Evolutionary conservation across 495 filamentous ascomycete species (phyloP).

Genomic region (Xylaria bambusicola): DNA sequence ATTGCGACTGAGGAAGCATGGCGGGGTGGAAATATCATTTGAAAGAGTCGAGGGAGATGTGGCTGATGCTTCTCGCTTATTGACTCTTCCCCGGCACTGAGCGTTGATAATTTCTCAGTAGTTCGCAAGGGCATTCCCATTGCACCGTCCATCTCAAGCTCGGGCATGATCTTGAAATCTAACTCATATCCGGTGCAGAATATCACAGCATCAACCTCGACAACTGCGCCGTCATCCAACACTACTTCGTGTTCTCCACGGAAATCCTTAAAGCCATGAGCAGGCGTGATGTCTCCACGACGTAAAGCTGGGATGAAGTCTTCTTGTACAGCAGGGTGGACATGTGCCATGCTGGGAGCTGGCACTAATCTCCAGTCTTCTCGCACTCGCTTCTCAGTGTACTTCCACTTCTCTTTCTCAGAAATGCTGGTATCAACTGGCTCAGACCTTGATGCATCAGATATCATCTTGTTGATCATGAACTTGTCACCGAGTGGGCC

Average conservation of each 20-base stretch:
- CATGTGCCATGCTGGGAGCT: conserved; percentile 18
- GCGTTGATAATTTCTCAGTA: not conserved
- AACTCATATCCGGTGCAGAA: conserved; percentile 31
- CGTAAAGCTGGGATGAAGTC: conserved; percentile 25
- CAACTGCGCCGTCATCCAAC: conserved; percentile 19
- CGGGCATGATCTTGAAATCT: conserved; percentile 28
- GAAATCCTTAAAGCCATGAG: conserved; percentile 25
- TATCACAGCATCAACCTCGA: conserved; percentile 31
- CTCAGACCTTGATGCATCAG: conserved; percentile 18
- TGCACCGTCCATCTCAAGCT: conserved; percentile 24
- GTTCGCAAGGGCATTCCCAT: conserved; percentile 16
- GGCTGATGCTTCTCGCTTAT: conserved; percentile 8
- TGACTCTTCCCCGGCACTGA: not conserved
- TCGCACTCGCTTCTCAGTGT: conserved; percentile 10
- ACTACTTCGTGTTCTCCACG: conserved; percentile 17
- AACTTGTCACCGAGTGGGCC: conserved; percentile 13
- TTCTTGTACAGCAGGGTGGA: conserved; percentile 21
- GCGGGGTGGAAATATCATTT: conserved; percentile 29
- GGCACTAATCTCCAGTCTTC: conserved; percentile 22
- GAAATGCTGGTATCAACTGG: not conserved
- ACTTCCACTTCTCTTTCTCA: conserved; percentile 10
- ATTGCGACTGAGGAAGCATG: conserved; percentile 25
- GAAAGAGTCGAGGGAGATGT: conserved; percentile 23
- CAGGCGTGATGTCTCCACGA: conserved; percentile 21
- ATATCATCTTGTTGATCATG: conserved; percentile 22